Conservation (phyloP, 2,329 filamentous ascomycete genomes). For the Penicillium carneum region DNA sequence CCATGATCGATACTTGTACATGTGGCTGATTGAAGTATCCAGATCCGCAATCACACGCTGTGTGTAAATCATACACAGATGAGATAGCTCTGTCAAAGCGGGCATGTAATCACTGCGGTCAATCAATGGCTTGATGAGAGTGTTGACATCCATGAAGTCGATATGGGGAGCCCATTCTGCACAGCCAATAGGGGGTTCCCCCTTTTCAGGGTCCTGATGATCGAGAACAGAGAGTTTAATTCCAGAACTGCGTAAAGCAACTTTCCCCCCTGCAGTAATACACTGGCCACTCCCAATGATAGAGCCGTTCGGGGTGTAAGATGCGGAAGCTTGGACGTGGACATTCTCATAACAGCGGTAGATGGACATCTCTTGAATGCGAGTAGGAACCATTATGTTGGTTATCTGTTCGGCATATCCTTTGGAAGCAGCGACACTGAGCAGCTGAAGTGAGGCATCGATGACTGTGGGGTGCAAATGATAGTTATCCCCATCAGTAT, state of each 20-base stretch:
- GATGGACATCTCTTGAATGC: conserved; percentile 33
- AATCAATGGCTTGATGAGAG: conserved; percentile 23
- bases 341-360: conserved; percentile 12
- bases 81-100: conserved; percentile 16
- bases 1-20: conserved; percentile 27
- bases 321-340: conserved; percentile 14
- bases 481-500: conserved; percentile 20
- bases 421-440: conserved; percentile 31
- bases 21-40: conserved; percentile 15
- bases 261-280: conserved; percentile 12
- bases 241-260: conserved; percentile 17
- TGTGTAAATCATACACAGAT: conserved; percentile 27
- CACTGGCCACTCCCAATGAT: conserved; percentile 19
- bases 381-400: conserved; percentile 32
- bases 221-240: conserved; percentile 20
- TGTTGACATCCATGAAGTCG: conserved; percentile 23
- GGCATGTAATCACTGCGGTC: conserved; percentile 18
- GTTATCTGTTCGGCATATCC: conserved; percentile 28
- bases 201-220: background rate
- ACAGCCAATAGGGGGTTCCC: conserved; percentile 5
- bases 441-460: conserved; percentile 33
- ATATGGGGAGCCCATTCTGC: conserved; percentile 28
- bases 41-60: conserved; percentile 8
- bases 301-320: conserved; percentile 19
- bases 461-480: conserved; percentile 35